phyloP scores from a whole-genome alignment of 2,329 filamentous ascomycete species.

The Immersiporthe knoxdaviesiana region DNA sequence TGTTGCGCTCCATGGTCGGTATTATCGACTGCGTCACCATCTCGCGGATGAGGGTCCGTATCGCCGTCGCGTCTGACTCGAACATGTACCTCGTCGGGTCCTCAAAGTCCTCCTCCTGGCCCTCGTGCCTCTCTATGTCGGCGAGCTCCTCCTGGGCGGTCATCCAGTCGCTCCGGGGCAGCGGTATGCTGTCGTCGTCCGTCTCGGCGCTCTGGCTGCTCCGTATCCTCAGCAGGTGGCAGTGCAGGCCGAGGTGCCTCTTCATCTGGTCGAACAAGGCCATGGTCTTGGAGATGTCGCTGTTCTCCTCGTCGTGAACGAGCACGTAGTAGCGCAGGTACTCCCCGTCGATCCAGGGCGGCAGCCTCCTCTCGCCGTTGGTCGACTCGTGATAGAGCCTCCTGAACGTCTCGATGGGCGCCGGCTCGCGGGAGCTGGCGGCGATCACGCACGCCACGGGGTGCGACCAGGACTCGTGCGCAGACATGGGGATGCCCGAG shows the following conservation, averaged over 20 bases:
- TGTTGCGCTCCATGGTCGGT: constrained; percentile 92
- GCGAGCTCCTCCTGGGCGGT: constrained; percentile 83
- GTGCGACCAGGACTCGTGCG: constrained; percentile 92
- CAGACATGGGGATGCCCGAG: constrained; percentile 75
- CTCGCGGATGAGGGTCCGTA: constrained; percentile 88
- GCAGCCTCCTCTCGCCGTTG: constrained; percentile 72
- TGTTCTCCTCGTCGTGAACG: constrained; percentile 93
- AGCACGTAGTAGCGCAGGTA: constrained; percentile 96
- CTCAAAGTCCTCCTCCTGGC: constrained; percentile 71
- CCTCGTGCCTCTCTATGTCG: constrained; percentile 69
- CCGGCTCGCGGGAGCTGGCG: constrained; percentile 84
- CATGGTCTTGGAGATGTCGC: constrained; percentile 89
- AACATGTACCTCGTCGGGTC: constrained; percentile 80
- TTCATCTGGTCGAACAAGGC: constrained; percentile 98
- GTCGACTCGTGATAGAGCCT: constrained; percentile 85
- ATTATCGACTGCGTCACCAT: constrained; percentile 94
- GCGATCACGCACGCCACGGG: constrained; percentile 94
- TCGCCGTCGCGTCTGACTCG: constrained; percentile 86
- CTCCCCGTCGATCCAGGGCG: constrained; percentile 86
- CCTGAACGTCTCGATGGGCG: constrained; percentile 85
- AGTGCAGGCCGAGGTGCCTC: constrained; percentile 94
- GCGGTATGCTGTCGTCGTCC: constrained; percentile 84
- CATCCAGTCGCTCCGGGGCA: constrained; percentile 87
- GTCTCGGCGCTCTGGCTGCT: constrained; percentile 84
- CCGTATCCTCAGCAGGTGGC: constrained; percentile 84